Evolutionary conservation across 1,284 basidiomycete species (phyloP), one percentile per base, ranked within the genome.

Genomic region (Leucoagaricus sp.): DNA sequence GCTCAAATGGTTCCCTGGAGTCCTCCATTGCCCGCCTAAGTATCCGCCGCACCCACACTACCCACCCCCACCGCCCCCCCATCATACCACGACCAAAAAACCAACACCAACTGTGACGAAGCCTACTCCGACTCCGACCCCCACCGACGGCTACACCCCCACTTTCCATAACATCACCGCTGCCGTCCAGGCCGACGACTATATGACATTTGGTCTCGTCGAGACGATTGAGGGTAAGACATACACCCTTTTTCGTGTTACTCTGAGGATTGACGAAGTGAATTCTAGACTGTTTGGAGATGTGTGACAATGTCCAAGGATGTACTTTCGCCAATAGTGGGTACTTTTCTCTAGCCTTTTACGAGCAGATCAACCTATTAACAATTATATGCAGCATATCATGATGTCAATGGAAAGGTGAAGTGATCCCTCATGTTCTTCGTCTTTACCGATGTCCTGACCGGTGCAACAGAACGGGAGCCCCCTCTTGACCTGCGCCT

Each of bases 361-460:
- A 31, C 8, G 13, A 7, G 31, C 13, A 33, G 13, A 33, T 13
- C 1, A 10, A 31, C 21, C 36, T 33, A 26, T 29, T 19, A 26
- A 55, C 23, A 17, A 33, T 23, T 29, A 15, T 28, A 41, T 38
- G 62, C 33, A 78, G 76, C 66, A 15, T 79, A 78, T 59, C 69
- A 76, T 61, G 77, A 79, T 53, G 73, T 75, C 59, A 76, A 78
- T 55, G 77, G 74, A 53, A 78, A 78, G 64, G 68, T 65, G 36
- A 17, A 13, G 15, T 25, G 12, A 3, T 10, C 26, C 13, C 10
- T 7, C 2, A 9, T 21, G 25, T n/a, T 26, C 23, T 9, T 28
- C 15, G 25, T 12, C n/a, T 28, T 45, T n/a, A 33, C 54, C 36
- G 33, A 47, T n/a, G n/a, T n/a, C n/a, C 28, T 33, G n/a, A 23